These are phyloP conservation scores for Myriosclerotinia scirpicola DNA, from an alignment of 2,329 filamentous ascomycete species.

Conservation along the genomic window DNA sequence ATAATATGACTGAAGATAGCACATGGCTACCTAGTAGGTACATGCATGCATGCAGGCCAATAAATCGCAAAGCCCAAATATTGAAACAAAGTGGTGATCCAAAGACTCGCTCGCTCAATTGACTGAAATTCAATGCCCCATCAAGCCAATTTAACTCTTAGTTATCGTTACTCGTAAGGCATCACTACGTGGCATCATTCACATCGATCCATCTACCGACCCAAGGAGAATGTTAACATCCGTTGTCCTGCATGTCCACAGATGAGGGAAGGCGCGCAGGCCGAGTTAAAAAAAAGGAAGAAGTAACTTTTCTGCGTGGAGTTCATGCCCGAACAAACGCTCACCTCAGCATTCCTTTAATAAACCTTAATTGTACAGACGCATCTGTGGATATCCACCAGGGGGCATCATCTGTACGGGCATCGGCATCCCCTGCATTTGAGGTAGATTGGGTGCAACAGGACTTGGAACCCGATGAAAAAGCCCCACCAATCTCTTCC, in stretches of 20 bases:
- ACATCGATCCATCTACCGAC: background rate
- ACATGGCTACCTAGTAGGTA: too few relatives aligned
- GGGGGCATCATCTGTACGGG: constrained; percentile 21
- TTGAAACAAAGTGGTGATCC: background rate
- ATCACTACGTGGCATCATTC: background rate
- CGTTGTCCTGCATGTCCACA: background rate
- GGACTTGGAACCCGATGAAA: constrained; percentile 60
- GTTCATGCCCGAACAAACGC: background rate
- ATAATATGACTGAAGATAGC: background rate
- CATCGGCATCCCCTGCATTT: constrained; percentile 27
- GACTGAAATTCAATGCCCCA: background rate
- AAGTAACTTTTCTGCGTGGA: background rate
- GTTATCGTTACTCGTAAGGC: constrained; percentile 3
- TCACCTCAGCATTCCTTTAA: background rate
- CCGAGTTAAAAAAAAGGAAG: background rate
- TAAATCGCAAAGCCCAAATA: background rate
- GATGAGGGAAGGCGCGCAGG: background rate
- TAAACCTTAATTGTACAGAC: constrained; percentile 26
- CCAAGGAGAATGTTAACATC: constrained; percentile 5
- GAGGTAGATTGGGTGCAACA: constrained; percentile 28
- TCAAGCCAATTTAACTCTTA: background rate
- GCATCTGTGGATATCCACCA: constrained; percentile 34
- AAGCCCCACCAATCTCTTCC: constrained; percentile 72
- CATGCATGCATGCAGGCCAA: background rate
- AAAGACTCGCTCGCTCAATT: constrained; percentile 5